These are phyloP conservation scores for Diutina neorugosa DNA, from an alignment of 1,139 yeast genomes.

Conservation along the genomic window DNA sequence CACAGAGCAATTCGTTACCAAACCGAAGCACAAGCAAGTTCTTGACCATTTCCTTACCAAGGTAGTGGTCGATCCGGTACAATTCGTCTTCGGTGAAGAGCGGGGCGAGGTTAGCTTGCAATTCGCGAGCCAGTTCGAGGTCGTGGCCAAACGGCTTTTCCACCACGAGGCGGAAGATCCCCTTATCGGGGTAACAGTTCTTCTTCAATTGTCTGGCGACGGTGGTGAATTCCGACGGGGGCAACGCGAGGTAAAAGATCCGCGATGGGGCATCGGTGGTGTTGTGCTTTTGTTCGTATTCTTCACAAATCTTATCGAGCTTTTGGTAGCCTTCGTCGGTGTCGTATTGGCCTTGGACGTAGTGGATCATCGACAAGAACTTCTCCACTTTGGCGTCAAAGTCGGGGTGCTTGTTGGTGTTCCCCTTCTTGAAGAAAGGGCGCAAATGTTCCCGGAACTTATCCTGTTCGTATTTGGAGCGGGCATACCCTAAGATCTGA, in stretches of 20 bases:
- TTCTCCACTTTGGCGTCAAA: constrained; percentile 38
- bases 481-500: constrained; percentile 83
- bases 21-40: constrained; percentile 80
- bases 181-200: constrained; percentile 42
- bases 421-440: constrained; percentile 43
- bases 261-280: constrained; percentile 46
- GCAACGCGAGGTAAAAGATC: constrained; percentile 84
- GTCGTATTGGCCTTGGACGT: constrained; percentile 74
- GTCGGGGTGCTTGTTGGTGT: constrained; percentile 26
- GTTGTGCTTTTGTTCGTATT: constrained; percentile 39
- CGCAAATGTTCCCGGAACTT: constrained; percentile 59
- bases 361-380: constrained; percentile 54
- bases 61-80: constrained; percentile 91
- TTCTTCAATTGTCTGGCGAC: constrained; percentile 69
- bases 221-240: constrained; percentile 79
- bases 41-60: constrained; percentile 97
- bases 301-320: constrained; percentile 42
- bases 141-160: constrained; percentile 98
- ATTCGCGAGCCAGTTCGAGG: constrained; percentile 59
- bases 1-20: constrained; percentile 74
- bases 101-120: constrained; percentile 72
- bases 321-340: constrained; percentile 55
- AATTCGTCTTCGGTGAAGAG: constrained; percentile 84
- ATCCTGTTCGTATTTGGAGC: constrained; percentile 57
- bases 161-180: constrained; percentile 75